Evolutionary conservation across 176 grass and related monocot genomes (phyloP).

Genomic region (Oryza glumipatula): DNA sequence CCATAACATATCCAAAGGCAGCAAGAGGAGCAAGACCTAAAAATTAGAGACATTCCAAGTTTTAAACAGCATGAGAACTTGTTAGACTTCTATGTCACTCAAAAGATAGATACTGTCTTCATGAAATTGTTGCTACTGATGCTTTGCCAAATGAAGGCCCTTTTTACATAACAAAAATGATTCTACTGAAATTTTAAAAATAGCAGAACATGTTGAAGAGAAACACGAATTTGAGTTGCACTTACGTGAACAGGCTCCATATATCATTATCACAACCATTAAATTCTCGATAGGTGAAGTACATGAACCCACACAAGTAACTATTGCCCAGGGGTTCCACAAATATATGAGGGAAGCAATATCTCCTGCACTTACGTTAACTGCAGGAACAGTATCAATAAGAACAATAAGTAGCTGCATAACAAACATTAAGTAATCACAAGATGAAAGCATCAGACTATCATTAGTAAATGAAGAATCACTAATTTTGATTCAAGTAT

Average conservation of each 20-base stretch:
- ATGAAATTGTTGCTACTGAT: slow-evolving; percentile 27
- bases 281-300: slow-evolving; percentile 96
- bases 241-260: slow-evolving; percentile 93
- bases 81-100: slow-evolving; percentile 9
- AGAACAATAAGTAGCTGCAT: slow-evolving; percentile 27
- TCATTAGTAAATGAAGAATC: neutral
- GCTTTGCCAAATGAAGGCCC: slow-evolving; percentile 14
- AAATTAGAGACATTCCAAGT: slow-evolving; percentile 30
- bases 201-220: slow-evolving; percentile 22
- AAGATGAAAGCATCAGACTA: slow-evolving; percentile 9
- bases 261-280: slow-evolving; percentile 82
- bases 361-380: slow-evolving; percentile 62
- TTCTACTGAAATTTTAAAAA: neutral
- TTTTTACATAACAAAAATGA: neutral
- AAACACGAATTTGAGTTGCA: neutral
- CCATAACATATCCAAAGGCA: slow-evolving; percentile 96
- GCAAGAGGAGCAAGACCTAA: slow-evolving; percentile 82
- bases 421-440: slow-evolving; percentile 20
- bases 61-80: slow-evolving; percentile 44
- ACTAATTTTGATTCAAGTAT: neutral
- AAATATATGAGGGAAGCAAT: slow-evolving; percentile 91
- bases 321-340: slow-evolving; percentile 94
- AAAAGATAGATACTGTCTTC: slow-evolving; percentile 5
- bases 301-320: slow-evolving; percentile 86
- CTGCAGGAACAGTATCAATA: slow-evolving; percentile 44